A percentile compares a stretch with the other conserved stretches of the same genome.
These are phyloP conservation scores for Gremmenia infestans DNA, from an alignment of 2,329 filamentous ascomycete genomes.

Conservation along the genomic window DNA sequence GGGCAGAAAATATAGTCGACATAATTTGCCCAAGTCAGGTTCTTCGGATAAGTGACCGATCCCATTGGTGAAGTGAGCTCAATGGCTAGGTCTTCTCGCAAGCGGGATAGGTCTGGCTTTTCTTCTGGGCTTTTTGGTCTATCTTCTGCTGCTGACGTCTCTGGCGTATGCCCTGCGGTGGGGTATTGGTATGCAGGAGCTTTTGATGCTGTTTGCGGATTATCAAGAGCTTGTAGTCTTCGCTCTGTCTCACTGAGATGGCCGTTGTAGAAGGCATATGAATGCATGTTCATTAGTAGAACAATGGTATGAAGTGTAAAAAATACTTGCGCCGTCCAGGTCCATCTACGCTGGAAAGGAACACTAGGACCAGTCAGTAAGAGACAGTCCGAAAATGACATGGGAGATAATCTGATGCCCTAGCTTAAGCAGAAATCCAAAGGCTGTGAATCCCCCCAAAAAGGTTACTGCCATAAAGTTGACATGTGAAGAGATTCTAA, in stretches of 20 bases:
- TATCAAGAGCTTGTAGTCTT: conserved; percentile 73
- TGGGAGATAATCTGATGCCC: neutral
- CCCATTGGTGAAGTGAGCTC: conserved; percentile 91
- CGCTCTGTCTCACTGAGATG: conserved; percentile 85
- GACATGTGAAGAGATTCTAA: too few species aligned
- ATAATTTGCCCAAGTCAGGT: conserved; percentile 79
- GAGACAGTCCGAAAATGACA: neutral
- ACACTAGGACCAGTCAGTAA: conserved; percentile 42
- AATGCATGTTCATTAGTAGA: conserved; percentile 98
- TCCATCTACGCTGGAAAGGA: conserved; percentile 84
- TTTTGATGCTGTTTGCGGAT: conserved; percentile 63
- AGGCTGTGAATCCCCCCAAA: neutral
- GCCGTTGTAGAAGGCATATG: conserved; percentile 96
- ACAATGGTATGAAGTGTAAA: conserved; percentile 86
- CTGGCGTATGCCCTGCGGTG: conserved; percentile 30
- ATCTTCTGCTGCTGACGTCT: conserved; percentile 23
- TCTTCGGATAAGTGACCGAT: conserved; percentile 82
- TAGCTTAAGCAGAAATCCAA: neutral
- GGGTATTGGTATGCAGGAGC: conserved; percentile 74
- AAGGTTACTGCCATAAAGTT: neutral
- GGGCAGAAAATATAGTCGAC: conserved; percentile 85
- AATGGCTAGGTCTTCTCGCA: conserved; percentile 81
- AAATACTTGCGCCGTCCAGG: conserved; percentile 96
- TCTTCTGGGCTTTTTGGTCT: conserved; percentile 32
- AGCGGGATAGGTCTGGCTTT: conserved; percentile 52